Evolutionary conservation across 148 eudicot genomes (phyloP), one percentile per base, ranked within the genome.

Genomic region (Fallopia convolvulus): DNA sequence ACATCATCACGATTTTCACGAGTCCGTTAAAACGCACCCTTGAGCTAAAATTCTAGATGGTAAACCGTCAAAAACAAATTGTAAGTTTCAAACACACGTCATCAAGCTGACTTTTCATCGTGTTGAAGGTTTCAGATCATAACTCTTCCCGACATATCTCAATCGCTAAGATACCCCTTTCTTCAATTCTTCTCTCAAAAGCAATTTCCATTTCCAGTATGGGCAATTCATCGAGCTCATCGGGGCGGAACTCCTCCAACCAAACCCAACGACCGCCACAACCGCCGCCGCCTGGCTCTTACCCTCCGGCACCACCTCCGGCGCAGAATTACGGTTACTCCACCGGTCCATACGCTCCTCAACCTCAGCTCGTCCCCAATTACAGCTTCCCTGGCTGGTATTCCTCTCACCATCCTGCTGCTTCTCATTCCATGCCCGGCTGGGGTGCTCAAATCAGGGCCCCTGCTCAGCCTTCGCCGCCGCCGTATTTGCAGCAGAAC

Each of bases 401-500:
- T 17, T 17, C 20, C 44, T 36, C 72, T 18, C 36, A 68, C 44
- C 44, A 15, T 13, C 70, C 70, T 5, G 18, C 70, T 32, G 3
- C 65, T 23, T n/a, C 65, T 58, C 21, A 13, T 65, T 65, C 40
- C 8, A 65, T 32, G 70, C 65, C 65, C 2, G 32, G 32, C 3
- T 58, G 85, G 60, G 86, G 92, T 88, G 74, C 76, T 58, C 86
- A 83, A 47, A 60, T 79, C 52, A 74, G 82, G 83, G 83, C 82
- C 18, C 76, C 83, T 42, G 33, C 76, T 32, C 75, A 30, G 70
- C 77, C 13, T 3, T 71, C 83, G 20, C 85, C 86, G 77, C 85
- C 86, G 71, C 82, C 88, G 0, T 90, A 86, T 74, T 90, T 89
- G 63, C 91, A 89, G 70, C 89, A 93, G 85, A 82, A 77, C 63